phyloP scores from a whole-genome alignment of 306 rosid species.

The Castanea crenata region DNA sequence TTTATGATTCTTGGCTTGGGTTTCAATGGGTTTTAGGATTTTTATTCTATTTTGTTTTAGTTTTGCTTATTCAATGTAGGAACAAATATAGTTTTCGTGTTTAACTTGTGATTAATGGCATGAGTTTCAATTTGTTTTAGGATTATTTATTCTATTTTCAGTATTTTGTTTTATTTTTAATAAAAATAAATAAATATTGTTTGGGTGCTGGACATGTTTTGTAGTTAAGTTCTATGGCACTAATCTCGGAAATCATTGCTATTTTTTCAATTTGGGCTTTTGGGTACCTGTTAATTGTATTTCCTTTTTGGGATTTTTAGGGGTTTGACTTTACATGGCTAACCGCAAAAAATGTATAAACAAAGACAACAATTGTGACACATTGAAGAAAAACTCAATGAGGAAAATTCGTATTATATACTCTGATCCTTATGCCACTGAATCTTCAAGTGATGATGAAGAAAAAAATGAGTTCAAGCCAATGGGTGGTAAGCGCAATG shows the following conservation, averaged over 20 bases:
- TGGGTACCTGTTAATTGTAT: neutral
- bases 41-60: too few relatives aligned
- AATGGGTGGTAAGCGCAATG: constrained; percentile 27
- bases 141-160: neutral
- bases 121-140: too few relatives aligned
- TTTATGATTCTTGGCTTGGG: too few relatives aligned
- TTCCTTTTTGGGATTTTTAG: neutral
- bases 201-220: constrained; percentile 31
- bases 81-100: too few relatives aligned
- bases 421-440: constrained; percentile 76
- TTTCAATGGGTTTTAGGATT: too few relatives aligned
- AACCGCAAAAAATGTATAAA: constrained; percentile 21
- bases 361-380: constrained; percentile 21
- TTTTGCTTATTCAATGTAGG: too few relatives aligned
- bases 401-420: constrained; percentile 54
- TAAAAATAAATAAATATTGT: too few relatives aligned
- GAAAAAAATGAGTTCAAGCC: constrained; percentile 3
- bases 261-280: too few relatives aligned
- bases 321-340: constrained; percentile 33
- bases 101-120: too few relatives aligned
- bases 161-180: neutral
- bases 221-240: constrained; percentile 26
- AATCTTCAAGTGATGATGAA: constrained; percentile 72
- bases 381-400: constrained; percentile 11
- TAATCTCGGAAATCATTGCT: too few relatives aligned